phyloP scores from a whole-genome alignment of 495 filamentous ascomycete genomes.

The Parachaetomium inaequale region DNA sequence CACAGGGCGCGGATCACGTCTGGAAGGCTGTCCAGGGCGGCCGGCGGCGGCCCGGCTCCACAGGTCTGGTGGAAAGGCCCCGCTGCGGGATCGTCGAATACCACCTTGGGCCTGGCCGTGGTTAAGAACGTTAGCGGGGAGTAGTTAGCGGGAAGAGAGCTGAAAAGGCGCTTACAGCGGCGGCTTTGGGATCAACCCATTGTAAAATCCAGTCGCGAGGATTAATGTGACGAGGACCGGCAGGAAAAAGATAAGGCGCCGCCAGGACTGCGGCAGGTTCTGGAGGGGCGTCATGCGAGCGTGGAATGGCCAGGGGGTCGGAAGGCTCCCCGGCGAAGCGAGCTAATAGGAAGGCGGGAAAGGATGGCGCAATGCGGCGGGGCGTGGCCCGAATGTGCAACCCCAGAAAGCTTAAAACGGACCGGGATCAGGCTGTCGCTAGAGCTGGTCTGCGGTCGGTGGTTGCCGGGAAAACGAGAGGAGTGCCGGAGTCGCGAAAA shows the following conservation, averaged over 20 bases:
- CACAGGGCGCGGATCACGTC: conserved; percentile 27
- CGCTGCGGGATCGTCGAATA: conserved; percentile 4
- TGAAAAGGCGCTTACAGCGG: conserved; percentile 16
- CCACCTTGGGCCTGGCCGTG: conserved; percentile 27
- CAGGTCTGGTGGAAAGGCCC: conserved; percentile 7
- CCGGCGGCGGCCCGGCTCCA: background rate
- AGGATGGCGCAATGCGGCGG: background rate
- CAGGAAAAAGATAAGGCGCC: conserved; percentile 24
- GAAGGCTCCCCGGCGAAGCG: background rate
- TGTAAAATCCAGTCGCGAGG: conserved; percentile 21
- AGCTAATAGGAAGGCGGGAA: background rate
- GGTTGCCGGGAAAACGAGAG: background rate
- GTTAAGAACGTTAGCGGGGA: background rate
- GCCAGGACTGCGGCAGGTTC: conserved; percentile 26
- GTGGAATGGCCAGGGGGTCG: background rate
- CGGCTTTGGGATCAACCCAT: conserved; percentile 23
- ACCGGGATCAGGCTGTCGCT: background rate
- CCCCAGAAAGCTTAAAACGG: background rate
- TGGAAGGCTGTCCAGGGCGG: conserved; percentile 19
- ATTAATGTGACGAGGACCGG: conserved; percentile 18
- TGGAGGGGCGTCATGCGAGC: conserved; percentile 24
- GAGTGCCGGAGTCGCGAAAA: background rate
- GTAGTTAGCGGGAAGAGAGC: background rate
- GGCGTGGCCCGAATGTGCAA: background rate
- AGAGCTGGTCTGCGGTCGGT: background rate